phyloP scores from a whole-genome alignment of 2,329 filamentous ascomycete genomes.

The Teratosphaeria zuluensis region DNA sequence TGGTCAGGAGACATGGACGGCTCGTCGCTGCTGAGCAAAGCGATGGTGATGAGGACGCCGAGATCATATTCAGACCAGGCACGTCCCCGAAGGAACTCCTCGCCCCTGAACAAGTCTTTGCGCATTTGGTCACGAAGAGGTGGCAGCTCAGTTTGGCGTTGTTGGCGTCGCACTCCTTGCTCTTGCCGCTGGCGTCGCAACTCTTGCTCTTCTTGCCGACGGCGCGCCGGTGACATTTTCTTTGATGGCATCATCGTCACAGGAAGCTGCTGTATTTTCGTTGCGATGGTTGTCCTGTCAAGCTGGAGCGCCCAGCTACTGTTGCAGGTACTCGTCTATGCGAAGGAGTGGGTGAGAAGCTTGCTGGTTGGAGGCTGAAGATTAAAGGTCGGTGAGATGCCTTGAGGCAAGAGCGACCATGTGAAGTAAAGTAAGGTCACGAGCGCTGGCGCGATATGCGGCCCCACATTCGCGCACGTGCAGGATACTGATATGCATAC shows the following conservation, averaged over 20 bases:
- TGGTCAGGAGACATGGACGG: neutral
- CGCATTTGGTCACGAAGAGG: too few species aligned
- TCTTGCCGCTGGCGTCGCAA: too few species aligned
- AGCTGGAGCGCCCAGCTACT: neutral
- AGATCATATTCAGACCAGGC: too few species aligned
- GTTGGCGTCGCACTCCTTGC: too few species aligned
- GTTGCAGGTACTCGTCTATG: neutral
- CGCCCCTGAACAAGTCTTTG: too few species aligned
- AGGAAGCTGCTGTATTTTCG: too few species aligned
- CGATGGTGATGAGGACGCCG: conserved; percentile 5
- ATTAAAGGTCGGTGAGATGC: neutral
- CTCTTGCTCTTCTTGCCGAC: too few species aligned
- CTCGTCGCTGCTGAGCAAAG: conserved; percentile 1
- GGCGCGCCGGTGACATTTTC: too few species aligned
- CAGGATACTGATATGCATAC: neutral
- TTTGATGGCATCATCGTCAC: too few species aligned
- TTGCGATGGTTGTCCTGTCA: neutral
- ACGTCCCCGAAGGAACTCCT: too few species aligned
- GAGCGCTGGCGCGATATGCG: neutral
- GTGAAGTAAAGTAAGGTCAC: neutral
- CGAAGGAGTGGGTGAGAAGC: neutral
- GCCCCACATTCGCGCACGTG: neutral
- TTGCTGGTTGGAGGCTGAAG: neutral
- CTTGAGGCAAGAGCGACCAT: neutral
- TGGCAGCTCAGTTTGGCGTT: too few species aligned